These are phyloP conservation scores for Russula lepida DNA, from an alignment of 768 basidiomycete genomes.

Conservation along the genomic window DNA sequence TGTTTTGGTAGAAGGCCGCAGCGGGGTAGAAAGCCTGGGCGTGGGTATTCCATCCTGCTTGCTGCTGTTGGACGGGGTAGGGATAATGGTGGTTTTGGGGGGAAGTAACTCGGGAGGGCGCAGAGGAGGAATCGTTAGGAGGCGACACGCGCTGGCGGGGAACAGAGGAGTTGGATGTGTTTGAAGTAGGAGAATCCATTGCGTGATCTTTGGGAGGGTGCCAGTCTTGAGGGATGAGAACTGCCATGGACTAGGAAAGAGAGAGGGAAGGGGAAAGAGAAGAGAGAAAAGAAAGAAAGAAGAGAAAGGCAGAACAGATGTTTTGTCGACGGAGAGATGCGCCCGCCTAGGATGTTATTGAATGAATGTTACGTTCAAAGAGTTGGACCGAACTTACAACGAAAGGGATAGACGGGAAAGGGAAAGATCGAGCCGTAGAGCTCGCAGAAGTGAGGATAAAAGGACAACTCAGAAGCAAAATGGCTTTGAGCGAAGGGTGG, in stretches of 20 bases:
- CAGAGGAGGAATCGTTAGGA: slow-evolving; percentile 41
- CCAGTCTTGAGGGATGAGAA: slow-evolving; percentile 74
- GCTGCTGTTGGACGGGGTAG: slow-evolving; percentile 66
- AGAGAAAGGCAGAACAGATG: neutral
- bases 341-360: neutral
- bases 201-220: slow-evolving; percentile 52
- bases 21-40: slow-evolving; percentile 68
- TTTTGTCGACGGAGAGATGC: slow-evolving; percentile 4
- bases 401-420: neutral
- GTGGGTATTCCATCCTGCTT: slow-evolving; percentile 62
- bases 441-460: neutral
- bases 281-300: neutral
- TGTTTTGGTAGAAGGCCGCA: slow-evolving; percentile 60
- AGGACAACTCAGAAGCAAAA: neutral
- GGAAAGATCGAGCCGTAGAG: neutral
- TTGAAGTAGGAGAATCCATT: slow-evolving; percentile 46
- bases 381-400: slow-evolving; percentile 6
- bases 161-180: slow-evolving; percentile 30
- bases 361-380: slow-evolving; percentile 4
- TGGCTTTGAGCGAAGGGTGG: neutral
- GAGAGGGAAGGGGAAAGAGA: neutral
- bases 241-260: slow-evolving; percentile 50
- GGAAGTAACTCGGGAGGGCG: slow-evolving; percentile 27
- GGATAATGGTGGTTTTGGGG: slow-evolving; percentile 44
- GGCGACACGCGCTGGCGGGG: slow-evolving; percentile 56